Percentiles rank a stretch among this genome's conserved stretches.
These are phyloP conservation scores for Phylloporus sp. DNA, from an alignment of 768 basidiomycete genomes.

Conservation along the genomic window DNA sequence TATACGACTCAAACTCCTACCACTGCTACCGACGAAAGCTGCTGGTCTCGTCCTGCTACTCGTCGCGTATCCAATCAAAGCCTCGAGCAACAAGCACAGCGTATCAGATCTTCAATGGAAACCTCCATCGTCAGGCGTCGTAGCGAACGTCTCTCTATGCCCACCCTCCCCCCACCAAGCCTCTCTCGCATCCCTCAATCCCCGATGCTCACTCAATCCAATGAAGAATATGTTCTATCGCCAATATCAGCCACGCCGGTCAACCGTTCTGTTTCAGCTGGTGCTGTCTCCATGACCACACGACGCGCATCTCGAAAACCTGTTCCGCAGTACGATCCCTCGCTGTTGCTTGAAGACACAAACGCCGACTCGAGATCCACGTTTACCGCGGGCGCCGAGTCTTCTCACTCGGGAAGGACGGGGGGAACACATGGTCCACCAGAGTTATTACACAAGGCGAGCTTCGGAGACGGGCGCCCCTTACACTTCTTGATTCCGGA, in stretches of 20 bases:
- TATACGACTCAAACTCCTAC: slow-evolving; percentile 15
- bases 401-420: slow-evolving; percentile 24
- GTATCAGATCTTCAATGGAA: slow-evolving; percentile 33
- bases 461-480: slow-evolving; percentile 43
- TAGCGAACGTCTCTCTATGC: slow-evolving; percentile 30
- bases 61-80: slow-evolving; percentile 11
- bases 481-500: slow-evolving; percentile 61
- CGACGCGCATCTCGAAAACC: slow-evolving; percentile 48
- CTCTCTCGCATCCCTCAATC: slow-evolving; percentile 16
- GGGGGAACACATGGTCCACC: slow-evolving; percentile 8
- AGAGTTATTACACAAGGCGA: slow-evolving; percentile 38
- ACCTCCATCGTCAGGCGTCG: slow-evolving; percentile 18
- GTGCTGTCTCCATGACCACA: slow-evolving; percentile 16
- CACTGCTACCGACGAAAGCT: not conserved
- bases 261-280: slow-evolving; percentile 28
- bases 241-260: slow-evolving; percentile 18
- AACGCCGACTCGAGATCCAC: slow-evolving; percentile 22
- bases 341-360: slow-evolving; percentile 22
- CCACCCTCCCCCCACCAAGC: slow-evolving; percentile 15
- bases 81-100: slow-evolving; percentile 30
- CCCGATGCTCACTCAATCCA: slow-evolving; percentile 12
- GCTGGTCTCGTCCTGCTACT: slow-evolving; percentile 9
- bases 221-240: slow-evolving; percentile 31
- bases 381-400: slow-evolving; percentile 20
- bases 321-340: slow-evolving; percentile 49